Conservation (phyloP, 179 eudicot genomes). For the Silene coronaria region DNA sequence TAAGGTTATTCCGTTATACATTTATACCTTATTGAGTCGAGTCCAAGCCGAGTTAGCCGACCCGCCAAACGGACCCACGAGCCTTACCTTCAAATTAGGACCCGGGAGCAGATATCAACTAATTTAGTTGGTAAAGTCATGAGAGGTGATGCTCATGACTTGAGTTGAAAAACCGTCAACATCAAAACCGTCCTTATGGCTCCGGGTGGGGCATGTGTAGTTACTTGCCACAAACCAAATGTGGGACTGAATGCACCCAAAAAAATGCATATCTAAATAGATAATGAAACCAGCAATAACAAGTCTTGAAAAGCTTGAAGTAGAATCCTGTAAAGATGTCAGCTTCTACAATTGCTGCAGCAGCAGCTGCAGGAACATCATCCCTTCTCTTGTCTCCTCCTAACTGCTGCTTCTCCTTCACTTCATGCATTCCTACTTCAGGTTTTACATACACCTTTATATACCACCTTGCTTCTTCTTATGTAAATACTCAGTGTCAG, state of each 20-base stretch:
- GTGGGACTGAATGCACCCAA: neutral
- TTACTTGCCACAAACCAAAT: conserved; percentile 10
- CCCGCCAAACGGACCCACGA: too few species aligned
- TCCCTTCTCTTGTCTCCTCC: conserved; percentile 12
- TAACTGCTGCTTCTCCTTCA: conserved; percentile 6
- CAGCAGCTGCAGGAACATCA: neutral
- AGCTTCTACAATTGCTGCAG: conserved; percentile 9
- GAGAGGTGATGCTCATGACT: too few species aligned
- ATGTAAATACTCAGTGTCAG: too few species aligned
- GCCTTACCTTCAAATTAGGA: too few species aligned
- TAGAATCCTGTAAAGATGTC: neutral
- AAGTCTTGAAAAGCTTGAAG: neutral
- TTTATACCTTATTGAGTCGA: too few species aligned
- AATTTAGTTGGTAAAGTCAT: too few species aligned
- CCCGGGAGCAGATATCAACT: too few species aligned
- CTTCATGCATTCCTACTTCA: conserved; percentile 12
- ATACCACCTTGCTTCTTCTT: too few species aligned
- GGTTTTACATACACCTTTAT: neutral
- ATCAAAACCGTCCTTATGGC: too few species aligned
- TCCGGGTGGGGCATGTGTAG: neutral
- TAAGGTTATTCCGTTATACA: too few species aligned
- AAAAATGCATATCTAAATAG: neutral
- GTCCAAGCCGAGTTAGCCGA: too few species aligned
- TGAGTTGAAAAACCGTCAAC: too few species aligned
- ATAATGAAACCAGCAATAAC: neutral